Conservation (phyloP, 345 rosid genomes). For the Cardamine chenopodiifolia region DNA sequence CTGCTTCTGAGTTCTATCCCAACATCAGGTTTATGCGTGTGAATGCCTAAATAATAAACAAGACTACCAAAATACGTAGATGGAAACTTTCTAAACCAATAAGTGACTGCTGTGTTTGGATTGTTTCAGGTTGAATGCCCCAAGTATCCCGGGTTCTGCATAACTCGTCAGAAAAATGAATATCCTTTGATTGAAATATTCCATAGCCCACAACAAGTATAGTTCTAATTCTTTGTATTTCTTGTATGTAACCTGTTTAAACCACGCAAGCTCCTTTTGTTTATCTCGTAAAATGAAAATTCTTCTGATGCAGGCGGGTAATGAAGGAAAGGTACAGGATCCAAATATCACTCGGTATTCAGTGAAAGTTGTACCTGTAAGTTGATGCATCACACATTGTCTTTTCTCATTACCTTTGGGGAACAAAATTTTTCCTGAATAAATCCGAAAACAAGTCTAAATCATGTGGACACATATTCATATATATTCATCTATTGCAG, state of each 20-base stretch:
- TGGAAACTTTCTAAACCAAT: background rate
- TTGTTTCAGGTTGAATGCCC: slow-evolving; percentile 92
- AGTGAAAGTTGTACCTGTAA: slow-evolving; percentile 85
- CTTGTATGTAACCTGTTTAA: background rate
- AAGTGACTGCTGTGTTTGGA: slow-evolving; percentile 22
- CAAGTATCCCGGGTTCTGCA: slow-evolving; percentile 94
- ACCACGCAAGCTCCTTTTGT: background rate
- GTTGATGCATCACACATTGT: slow-evolving; percentile 41
- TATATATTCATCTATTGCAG: background rate
- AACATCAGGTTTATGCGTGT: slow-evolving; percentile 82
- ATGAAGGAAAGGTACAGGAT: slow-evolving; percentile 64
- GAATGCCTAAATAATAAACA: slow-evolving; percentile 30
- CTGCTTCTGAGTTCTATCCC: slow-evolving; percentile 86
- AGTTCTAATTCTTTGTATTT: background rate
- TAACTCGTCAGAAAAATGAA: slow-evolving; percentile 83
- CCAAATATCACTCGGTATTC: slow-evolving; percentile 68
- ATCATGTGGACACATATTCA: background rate
- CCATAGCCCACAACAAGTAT: slow-evolving; percentile 85
- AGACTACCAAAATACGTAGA: background rate
- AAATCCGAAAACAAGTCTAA: background rate
- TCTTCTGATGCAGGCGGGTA: slow-evolving; percentile 59
- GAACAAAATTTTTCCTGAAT: background rate
- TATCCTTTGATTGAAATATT: slow-evolving; percentile 92
- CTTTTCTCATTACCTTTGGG: background rate
- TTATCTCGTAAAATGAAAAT: slow-evolving; percentile 7